Evolutionary conservation across 345 rosid species (phyloP).

Genomic region (Carallia brachiata): DNA sequence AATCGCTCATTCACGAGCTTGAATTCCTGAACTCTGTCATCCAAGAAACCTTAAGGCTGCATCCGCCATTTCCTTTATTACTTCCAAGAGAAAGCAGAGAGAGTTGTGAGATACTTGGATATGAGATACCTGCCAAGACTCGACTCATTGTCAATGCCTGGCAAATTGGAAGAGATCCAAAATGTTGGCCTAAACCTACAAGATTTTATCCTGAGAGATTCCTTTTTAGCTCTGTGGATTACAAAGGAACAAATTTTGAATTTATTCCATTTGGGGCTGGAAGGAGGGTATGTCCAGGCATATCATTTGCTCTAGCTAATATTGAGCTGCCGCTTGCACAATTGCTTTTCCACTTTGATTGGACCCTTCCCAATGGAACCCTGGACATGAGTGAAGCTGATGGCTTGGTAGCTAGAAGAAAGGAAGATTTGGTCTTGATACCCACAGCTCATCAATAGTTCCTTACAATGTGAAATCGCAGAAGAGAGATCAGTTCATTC

Average conservation of each 20-base stretch:
- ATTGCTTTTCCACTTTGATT: constrained; percentile 29
- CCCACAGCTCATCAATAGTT: constrained; percentile 4
- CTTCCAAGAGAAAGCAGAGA: constrained; percentile 15
- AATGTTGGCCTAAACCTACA: constrained; percentile 14
- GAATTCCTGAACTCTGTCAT: constrained; percentile 4
- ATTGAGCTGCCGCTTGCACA: constrained; percentile 18
- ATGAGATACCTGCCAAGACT: background rate
- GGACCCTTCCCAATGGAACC: constrained; percentile 16
- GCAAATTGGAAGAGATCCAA: constrained; percentile 13
- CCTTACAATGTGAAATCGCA: background rate
- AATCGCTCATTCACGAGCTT: constrained; percentile 3
- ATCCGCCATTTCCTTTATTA: constrained; percentile 3
- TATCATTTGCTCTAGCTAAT: constrained; percentile 12
- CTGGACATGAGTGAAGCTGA: constrained; percentile 13
- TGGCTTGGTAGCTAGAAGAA: constrained; percentile 4
- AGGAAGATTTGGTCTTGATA: constrained; percentile 11
- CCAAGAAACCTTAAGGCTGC: constrained; percentile 8
- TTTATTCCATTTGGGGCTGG: constrained; percentile 32
- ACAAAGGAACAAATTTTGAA: constrained; percentile 19
- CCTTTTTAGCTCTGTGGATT: constrained; percentile 13
- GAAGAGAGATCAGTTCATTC: too few species aligned
- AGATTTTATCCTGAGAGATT: constrained; percentile 22
- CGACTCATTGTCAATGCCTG: constrained; percentile 5
- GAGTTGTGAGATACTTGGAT: constrained; percentile 15
- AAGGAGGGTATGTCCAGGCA: constrained; percentile 28